These are phyloP conservation scores for Paecilomyces formosus DNA, from an alignment of 2,329 filamentous ascomycete genomes.

Conservation along the genomic window DNA sequence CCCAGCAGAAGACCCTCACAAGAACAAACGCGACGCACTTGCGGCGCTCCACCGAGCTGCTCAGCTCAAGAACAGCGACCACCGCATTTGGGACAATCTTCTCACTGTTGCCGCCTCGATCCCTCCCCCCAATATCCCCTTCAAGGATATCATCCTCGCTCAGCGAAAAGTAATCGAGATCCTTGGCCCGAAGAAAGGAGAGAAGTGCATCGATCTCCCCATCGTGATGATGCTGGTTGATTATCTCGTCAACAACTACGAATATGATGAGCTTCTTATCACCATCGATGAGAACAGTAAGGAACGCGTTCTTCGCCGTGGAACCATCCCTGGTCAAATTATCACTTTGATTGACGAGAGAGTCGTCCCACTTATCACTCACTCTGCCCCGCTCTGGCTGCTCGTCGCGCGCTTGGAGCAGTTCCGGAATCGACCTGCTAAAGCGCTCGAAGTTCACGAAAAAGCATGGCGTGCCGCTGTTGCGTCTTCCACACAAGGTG, in stretches of 20 bases:
- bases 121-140: conserved; percentile 57
- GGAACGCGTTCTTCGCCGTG: conserved; percentile 42
- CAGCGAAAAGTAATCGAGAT: conserved; percentile 70
- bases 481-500: conserved; percentile 39
- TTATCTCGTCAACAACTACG: conserved; percentile 53
- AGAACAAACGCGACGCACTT: conserved; percentile 66
- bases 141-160: conserved; percentile 67
- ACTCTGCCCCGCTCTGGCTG: conserved; percentile 67
- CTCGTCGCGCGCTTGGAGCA: conserved; percentile 63
- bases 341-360: conserved; percentile 66
- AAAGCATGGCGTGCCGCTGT: conserved; percentile 73
- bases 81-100: conserved; percentile 95
- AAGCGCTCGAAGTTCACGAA: conserved; percentile 76
- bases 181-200: conserved; percentile 57
- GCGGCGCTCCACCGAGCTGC: conserved; percentile 82
- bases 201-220: conserved; percentile 68
- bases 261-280: conserved; percentile 30
- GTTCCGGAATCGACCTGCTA: conserved; percentile 63
- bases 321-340: conserved; percentile 45
- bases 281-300: conserved; percentile 25
- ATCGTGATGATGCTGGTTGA: conserved; percentile 66
- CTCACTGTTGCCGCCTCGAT: conserved; percentile 77
- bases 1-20: conserved; percentile 39
- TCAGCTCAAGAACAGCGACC: conserved; percentile 73
- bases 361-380: conserved; percentile 77